Percentiles rank a stretch among this genome's conserved stretches.
These are phyloP conservation scores for Trichoderma virens DNA, from an alignment of 495 filamentous ascomycete species.

Conservation along the genomic window DNA sequence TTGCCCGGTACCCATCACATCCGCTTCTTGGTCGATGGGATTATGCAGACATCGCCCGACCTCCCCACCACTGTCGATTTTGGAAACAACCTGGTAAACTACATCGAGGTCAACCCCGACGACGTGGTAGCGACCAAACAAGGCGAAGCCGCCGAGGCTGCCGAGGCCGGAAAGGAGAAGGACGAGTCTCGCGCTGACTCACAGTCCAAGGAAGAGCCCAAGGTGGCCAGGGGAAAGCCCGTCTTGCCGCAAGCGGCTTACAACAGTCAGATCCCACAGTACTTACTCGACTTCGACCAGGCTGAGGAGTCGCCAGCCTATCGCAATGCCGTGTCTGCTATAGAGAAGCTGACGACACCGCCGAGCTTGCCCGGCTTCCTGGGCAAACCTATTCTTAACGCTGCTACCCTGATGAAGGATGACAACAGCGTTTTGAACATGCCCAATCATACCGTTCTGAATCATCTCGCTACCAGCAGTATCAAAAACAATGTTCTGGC, in stretches of 20 bases:
- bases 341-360: slow-evolving; percentile 69
- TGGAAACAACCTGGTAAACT: slow-evolving; percentile 94
- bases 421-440: slow-evolving; percentile 93
- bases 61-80: slow-evolving; percentile 94
- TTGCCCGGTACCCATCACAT: slow-evolving; percentile 92
- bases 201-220: slow-evolving; percentile 23
- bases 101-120: slow-evolving; percentile 84
- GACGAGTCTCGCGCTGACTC: slow-evolving; percentile 25
- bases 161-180: slow-evolving; percentile 15
- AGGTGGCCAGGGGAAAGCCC: slow-evolving; percentile 30
- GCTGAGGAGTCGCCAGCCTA: slow-evolving; percentile 67
- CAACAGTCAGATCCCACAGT: slow-evolving; percentile 64
- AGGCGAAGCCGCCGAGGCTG: slow-evolving; percentile 7
- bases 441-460: slow-evolving; percentile 94
- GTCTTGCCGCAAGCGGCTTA: slow-evolving; percentile 42
- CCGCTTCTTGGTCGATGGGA: slow-evolving; percentile 89
- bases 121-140: slow-evolving; percentile 30
- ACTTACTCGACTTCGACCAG: slow-evolving; percentile 77
- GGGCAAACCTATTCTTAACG: slow-evolving; percentile 89
- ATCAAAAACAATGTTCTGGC: slow-evolving; percentile 94
- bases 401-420: slow-evolving; percentile 84
- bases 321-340: slow-evolving; percentile 57
- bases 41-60: slow-evolving; percentile 79
- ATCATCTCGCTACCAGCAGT: slow-evolving; percentile 96
- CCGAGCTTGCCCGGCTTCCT: slow-evolving; percentile 86